Percentiles rank a stretch among this genome's conserved stretches.
Conservation (phyloP, 208 protist genomes). For the Leishmania aethiopica region DNA sequence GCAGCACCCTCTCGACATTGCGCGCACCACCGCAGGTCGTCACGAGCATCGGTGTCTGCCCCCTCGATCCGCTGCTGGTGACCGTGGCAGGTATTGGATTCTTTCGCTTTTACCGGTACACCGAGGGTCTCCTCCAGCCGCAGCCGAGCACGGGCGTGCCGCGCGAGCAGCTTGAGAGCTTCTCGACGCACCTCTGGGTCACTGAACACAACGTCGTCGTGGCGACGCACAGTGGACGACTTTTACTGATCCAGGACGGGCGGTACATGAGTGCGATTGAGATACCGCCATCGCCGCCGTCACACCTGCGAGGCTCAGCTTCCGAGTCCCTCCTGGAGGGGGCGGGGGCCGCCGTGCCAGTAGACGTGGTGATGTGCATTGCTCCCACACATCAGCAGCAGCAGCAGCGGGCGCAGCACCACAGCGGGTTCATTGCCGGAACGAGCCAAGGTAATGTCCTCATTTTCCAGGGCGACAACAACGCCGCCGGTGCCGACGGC, state of each 20-base stretch:
- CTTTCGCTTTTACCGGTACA: conserved; percentile 92
- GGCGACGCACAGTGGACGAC: conserved; percentile 80
- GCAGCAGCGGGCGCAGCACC: neutral
- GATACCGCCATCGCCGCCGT: conserved; percentile 16
- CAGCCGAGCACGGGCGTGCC: conserved; percentile 53
- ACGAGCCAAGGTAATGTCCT: conserved; percentile 65
- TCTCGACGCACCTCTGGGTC: conserved; percentile 93
- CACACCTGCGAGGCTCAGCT: neutral
- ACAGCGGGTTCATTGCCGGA: conserved; percentile 72
- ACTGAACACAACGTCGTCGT: conserved; percentile 79
- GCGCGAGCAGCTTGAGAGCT: conserved; percentile 73
- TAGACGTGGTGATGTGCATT: conserved; percentile 47
- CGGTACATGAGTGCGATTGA: conserved; percentile 55
- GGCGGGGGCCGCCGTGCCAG: neutral
- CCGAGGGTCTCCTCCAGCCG: conserved; percentile 86
- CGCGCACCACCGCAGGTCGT: conserved; percentile 39
- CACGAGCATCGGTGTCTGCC: conserved; percentile 81
- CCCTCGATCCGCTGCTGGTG: conserved; percentile 85
- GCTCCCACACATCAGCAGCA: conserved; percentile 26
- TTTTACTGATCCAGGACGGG: conserved; percentile 84
- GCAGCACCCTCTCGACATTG: neutral
- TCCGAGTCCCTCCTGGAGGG: neutral
- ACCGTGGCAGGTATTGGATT: conserved; percentile 92
- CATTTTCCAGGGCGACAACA: conserved; percentile 66
- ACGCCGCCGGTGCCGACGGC: neutral